phyloP scores from a whole-genome alignment of 2,329 filamentous ascomycete species.

The Coleophoma crateriformis region DNA sequence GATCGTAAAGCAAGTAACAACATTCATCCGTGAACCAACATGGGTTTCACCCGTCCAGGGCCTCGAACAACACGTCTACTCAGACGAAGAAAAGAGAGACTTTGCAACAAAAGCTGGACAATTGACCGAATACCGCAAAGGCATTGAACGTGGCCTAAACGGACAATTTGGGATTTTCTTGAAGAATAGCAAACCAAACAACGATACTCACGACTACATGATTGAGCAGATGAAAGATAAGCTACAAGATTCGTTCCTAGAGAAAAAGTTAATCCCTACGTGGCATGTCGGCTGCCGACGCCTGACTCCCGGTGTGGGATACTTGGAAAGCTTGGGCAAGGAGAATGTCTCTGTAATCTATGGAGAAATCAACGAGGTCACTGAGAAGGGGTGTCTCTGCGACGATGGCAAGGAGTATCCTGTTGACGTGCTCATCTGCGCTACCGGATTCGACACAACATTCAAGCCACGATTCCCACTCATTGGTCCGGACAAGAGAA shows the following conservation, averaged over 20 bases:
- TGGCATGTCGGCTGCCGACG: constrained; percentile 31
- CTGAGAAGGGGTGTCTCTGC: constrained; percentile 25
- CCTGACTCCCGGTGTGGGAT: constrained; percentile 3
- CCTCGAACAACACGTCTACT: constrained; percentile 37
- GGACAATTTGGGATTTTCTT: constrained; percentile 42
- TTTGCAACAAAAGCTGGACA: constrained; percentile 28
- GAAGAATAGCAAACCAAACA: constrained; percentile 33
- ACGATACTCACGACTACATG: constrained; percentile 35
- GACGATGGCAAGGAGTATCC: constrained; percentile 14
- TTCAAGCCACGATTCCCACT: constrained; percentile 18
- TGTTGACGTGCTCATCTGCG: constrained; percentile 26
- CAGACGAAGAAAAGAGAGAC: constrained; percentile 31
- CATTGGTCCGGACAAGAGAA: constrained; percentile 9
- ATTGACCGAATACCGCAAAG: constrained; percentile 37
- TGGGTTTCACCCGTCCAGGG: constrained; percentile 40
- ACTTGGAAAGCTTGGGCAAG: constrained; percentile 25
- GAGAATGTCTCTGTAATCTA: constrained; percentile 25
- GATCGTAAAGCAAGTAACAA: constrained; percentile 33
- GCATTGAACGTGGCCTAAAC: constrained; percentile 32
- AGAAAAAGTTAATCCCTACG: constrained; percentile 24
- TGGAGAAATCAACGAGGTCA: constrained; percentile 15
- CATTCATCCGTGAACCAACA: constrained; percentile 42
- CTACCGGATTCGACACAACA: constrained; percentile 23
- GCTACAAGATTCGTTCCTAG: constrained; percentile 19
- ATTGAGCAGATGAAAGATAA: constrained; percentile 31